phyloP scores from a whole-genome alignment of 305 asterid species.

The Fraxinus velutina region DNA sequence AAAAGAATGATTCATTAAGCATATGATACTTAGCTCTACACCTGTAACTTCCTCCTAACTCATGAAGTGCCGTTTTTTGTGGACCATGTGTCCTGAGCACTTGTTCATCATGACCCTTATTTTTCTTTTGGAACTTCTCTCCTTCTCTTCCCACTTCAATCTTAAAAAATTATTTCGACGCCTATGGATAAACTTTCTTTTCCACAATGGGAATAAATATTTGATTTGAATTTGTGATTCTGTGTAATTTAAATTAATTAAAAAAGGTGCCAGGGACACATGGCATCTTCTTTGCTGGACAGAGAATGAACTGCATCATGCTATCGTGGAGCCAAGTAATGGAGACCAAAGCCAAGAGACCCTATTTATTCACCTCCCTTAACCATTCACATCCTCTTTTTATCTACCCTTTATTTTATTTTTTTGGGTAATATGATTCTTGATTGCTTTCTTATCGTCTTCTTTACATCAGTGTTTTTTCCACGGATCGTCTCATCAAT shows the following conservation, averaged over 20 bases:
- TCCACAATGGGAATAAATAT: neutral
- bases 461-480: neutral
- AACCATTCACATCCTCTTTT: neutral
- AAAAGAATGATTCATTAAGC: neutral
- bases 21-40: neutral
- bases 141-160: neutral
- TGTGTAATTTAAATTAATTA: neutral
- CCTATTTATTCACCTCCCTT: neutral
- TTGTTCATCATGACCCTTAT: neutral
- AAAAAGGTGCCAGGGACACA: neutral
- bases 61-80: neutral
- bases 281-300: neutral
- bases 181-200: neutral
- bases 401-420: neutral
- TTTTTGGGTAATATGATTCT: neutral
- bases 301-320: neutral
- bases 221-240: neutral
- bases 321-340: neutral
- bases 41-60: neutral
- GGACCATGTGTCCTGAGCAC: neutral
- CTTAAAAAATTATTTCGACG: neutral
- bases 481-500: constrained; percentile 3
- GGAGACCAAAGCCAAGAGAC: neutral
- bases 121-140: neutral
- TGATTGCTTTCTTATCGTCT: neutral